phyloP scores from a whole-genome alignment of 345 rosid genomes.

The Dipteronia dyeriana region DNA sequence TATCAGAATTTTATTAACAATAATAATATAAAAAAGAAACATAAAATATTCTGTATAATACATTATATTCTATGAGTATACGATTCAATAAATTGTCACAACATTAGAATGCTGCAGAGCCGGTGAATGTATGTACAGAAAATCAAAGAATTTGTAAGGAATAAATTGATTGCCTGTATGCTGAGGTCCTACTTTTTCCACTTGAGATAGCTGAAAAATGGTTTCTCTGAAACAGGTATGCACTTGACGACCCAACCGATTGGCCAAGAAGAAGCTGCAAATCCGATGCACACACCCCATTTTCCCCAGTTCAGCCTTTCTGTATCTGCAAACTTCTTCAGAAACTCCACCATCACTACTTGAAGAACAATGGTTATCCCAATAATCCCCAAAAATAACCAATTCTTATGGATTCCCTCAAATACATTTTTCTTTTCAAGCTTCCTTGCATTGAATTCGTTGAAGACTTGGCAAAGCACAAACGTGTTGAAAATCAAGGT shows the following conservation, averaged over 20 bases:
- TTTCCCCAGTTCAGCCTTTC: conserved; percentile 68
- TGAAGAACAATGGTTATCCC: conserved; percentile 55
- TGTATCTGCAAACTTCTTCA: conserved; percentile 68
- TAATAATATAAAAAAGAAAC: no score
- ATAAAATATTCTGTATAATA: no score
- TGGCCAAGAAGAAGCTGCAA: conserved; percentile 70
- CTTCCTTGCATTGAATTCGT: conserved; percentile 76
- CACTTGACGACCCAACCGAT: conserved; percentile 65
- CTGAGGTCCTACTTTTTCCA: no score
- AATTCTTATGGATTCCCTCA: conserved; percentile 60
- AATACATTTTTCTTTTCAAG: conserved; percentile 77
- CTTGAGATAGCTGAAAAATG: conserved; percentile 31
- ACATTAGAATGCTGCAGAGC: no score
- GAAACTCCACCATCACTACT: conserved; percentile 72
- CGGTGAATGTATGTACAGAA: no score
- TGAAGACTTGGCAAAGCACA: conserved; percentile 75
- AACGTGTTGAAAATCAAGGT: conserved; percentile 73
- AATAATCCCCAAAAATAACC: conserved; percentile 57
- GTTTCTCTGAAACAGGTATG: conserved; percentile 55
- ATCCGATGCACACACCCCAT: conserved; percentile 61
- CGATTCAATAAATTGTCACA: no score
- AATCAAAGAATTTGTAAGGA: no score
- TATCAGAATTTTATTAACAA: no score
- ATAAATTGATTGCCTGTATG: no score
- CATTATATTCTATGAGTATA: no score